Percentiles rank a stretch among this genome's conserved stretches.
phyloP scores from a whole-genome alignment of 2,329 filamentous ascomycete species.

The Phialocephala sp. region DNA sequence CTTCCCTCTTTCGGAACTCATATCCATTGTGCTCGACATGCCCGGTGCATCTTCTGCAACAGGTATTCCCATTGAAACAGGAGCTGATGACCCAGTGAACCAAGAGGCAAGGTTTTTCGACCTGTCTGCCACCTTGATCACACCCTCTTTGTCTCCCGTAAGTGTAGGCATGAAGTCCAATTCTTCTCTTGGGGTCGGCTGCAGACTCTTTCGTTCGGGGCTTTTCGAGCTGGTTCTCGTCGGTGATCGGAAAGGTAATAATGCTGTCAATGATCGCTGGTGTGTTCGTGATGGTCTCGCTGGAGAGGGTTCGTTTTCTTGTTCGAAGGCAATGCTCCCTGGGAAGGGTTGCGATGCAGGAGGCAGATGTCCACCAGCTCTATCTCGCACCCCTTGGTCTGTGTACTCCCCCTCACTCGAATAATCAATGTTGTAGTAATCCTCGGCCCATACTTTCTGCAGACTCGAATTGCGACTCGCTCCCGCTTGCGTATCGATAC shows the following conservation, averaged over 20 bases:
- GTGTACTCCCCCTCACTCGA: conserved; percentile 25
- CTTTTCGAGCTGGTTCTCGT: conserved; percentile 28
- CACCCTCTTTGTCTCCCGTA: conserved; percentile 38
- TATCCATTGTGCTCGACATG: conserved; percentile 19
- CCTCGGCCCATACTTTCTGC: conserved; percentile 39
- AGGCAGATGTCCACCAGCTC: conserved; percentile 16
- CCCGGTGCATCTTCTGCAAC: conserved; percentile 26
- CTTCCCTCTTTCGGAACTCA: conserved; percentile 30
- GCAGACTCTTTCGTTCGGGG: conserved; percentile 23
- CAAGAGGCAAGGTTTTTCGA: conserved; percentile 38
- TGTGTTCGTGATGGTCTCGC: conserved; percentile 30
- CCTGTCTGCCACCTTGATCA: conserved; percentile 36
- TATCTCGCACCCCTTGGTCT: conserved; percentile 16
- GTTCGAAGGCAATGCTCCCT: conserved; percentile 18
- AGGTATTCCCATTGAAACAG: conserved; percentile 34
- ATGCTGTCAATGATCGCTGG: conserved; percentile 35
- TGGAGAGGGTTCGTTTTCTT: conserved; percentile 28
- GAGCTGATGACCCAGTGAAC: conserved; percentile 39
- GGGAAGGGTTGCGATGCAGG: conserved; percentile 23
- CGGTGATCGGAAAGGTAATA: conserved; percentile 34
- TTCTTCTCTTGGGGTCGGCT: conserved; percentile 25
- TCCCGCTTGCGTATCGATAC: conserved; percentile 19
- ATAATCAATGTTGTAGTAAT: conserved; percentile 28
- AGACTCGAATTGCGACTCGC: conserved; percentile 32
- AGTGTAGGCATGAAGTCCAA: conserved; percentile 39